phyloP scores from a whole-genome alignment of 106 monocot species.

The Ottelia alismoides region DNA sequence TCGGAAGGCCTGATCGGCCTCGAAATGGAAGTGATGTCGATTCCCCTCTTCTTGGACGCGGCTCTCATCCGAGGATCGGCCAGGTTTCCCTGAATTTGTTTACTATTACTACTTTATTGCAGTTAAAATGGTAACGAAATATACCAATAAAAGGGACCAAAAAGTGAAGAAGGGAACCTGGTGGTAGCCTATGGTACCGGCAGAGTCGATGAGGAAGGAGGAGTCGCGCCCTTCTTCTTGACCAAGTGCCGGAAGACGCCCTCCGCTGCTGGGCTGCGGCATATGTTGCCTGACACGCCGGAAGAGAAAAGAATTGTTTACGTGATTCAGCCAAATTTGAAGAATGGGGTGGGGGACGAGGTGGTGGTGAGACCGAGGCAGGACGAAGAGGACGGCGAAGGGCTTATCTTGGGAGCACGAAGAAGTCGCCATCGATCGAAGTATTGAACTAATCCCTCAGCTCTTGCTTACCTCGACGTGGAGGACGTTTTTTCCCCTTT shows the following conservation, averaged over 20 bases:
- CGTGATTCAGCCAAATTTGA: neutral
- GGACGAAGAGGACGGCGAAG: slow-evolving; percentile 9
- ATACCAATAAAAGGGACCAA: neutral
- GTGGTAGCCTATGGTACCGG: slow-evolving; percentile 81
- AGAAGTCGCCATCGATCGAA: too few relatives aligned
- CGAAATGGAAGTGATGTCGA: slow-evolving; percentile 76
- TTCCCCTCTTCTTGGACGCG: slow-evolving; percentile 55
- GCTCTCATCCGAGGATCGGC: slow-evolving; percentile 66
- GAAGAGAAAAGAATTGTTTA: neutral
- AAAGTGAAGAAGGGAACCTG: slow-evolving; percentile 24
- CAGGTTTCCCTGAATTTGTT: slow-evolving; percentile 67
- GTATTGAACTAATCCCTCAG: too few relatives aligned
- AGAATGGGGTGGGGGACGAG: neutral
- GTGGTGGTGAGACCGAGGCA: neutral
- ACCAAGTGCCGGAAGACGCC: slow-evolving; percentile 64
- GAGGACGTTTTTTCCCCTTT: too few relatives aligned
- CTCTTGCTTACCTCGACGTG: too few relatives aligned
- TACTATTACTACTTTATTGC: too few relatives aligned
- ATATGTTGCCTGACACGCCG: slow-evolving; percentile 33
- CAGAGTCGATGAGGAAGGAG: slow-evolving; percentile 64
- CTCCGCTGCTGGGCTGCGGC: slow-evolving; percentile 87
- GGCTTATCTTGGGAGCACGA: too few relatives aligned
- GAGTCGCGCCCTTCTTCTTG: slow-evolving; percentile 45
- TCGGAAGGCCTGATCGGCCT: slow-evolving; percentile 69
- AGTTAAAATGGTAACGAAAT: neutral